phyloP scores from a whole-genome alignment of 148 eudicot species.

The Rhododendron griersonianum region DNA sequence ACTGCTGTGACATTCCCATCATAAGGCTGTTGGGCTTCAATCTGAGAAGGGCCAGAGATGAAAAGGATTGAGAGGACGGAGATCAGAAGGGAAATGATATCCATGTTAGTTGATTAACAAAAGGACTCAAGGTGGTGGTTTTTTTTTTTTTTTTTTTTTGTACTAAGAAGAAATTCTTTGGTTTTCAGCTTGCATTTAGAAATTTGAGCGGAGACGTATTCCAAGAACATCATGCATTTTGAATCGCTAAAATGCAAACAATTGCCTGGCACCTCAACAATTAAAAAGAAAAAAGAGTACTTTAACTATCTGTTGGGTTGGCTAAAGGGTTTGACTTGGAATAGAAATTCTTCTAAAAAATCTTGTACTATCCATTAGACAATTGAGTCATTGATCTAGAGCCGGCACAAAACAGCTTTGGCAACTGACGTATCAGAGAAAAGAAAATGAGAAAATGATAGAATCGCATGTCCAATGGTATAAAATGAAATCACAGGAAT shows the following conservation, averaged over 20 bases:
- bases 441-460: background rate
- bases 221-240: background rate
- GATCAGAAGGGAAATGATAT: background rate
- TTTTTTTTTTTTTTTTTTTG: background rate
- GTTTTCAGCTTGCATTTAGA: background rate
- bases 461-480: background rate
- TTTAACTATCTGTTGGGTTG: background rate
- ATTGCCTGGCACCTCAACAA: background rate
- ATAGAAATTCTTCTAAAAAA: background rate
- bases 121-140: slow-evolving; percentile 48
- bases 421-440: background rate
- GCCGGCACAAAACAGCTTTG: background rate
- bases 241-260: background rate
- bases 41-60: slow-evolving; percentile 12
- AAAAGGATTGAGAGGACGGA: slow-evolving; percentile 12
- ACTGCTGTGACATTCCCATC: slow-evolving; percentile 16
- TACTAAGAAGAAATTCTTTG: background rate
- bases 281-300: background rate
- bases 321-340: background rate
- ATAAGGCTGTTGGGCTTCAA: slow-evolving; percentile 68
- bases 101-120: slow-evolving; percentile 3
- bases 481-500: background rate
- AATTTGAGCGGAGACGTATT: background rate
- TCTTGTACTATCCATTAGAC: background rate
- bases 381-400: background rate